A percentile compares a stretch with the other conserved stretches of the same genome.
These are phyloP conservation scores for Apiotrichum mycotoxinovorans DNA, from an alignment of 1,284 basidiomycete genomes.

Conservation along the genomic window DNA sequence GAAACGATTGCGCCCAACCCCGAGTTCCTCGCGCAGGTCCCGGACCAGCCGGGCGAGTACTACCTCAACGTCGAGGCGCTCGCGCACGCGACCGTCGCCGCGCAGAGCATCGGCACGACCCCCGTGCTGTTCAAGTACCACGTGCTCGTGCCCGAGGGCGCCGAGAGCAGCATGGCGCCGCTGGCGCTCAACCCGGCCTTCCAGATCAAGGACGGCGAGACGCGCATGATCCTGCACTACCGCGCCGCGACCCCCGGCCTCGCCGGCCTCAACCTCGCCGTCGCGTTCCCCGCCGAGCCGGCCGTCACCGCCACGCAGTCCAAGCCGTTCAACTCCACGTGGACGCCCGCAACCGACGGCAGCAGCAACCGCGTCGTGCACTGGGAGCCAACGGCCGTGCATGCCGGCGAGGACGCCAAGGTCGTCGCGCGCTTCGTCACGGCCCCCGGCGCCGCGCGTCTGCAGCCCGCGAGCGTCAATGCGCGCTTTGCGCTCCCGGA, in stretches of 20 bases:
- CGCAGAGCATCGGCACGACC: conserved; percentile 14
- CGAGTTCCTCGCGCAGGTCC: conserved; percentile 50
- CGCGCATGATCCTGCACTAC: conserved; percentile 55
- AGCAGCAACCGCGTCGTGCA: conserved; percentile 39
- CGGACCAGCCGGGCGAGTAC: conserved; percentile 52
- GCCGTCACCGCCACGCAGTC: conserved; percentile 52
- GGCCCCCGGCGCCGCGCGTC: conserved; percentile 21
- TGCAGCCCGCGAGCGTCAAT: conserved; percentile 44
- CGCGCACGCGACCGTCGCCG: conserved; percentile 23
- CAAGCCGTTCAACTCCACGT: conserved; percentile 52
- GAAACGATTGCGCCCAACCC: conserved; percentile 57
- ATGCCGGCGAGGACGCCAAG: conserved; percentile 41
- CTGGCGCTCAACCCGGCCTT: conserved; percentile 54
- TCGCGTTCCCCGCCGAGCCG: conserved; percentile 44
- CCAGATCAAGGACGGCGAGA: conserved; percentile 54
- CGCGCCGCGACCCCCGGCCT: conserved; percentile 27
- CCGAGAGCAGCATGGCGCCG: conserved; percentile 45
- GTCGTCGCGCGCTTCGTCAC: conserved; percentile 53
- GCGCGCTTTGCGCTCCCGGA: conserved; percentile 52
- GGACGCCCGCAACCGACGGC: conserved; percentile 31
- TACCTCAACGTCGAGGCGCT: conserved; percentile 50
- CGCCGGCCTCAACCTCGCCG: conserved; percentile 45
- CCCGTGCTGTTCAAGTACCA: conserved; percentile 55
- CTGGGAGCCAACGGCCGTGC: conserved; percentile 46
- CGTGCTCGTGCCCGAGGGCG: conserved; percentile 48